Conservation (phyloP, 106 monocot genomes). For the Dioscorea alata region DNA sequence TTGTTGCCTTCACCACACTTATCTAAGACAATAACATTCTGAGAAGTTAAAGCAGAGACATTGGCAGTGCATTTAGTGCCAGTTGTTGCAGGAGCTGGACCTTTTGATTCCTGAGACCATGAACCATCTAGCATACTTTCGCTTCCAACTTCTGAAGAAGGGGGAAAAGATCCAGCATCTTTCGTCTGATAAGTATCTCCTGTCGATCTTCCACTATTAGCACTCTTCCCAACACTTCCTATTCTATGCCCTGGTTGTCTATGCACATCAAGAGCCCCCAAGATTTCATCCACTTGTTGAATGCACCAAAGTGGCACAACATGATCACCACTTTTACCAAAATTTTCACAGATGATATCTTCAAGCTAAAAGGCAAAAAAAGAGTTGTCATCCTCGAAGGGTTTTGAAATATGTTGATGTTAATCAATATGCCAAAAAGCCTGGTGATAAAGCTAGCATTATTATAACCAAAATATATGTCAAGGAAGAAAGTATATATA, state of each 20-base stretch:
- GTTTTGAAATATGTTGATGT: background rate
- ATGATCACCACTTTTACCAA: constrained; percentile 23
- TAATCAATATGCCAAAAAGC: background rate
- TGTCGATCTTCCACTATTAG: background rate
- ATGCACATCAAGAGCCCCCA: constrained; percentile 3
- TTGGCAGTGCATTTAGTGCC: background rate
- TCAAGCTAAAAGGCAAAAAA: constrained; percentile 20
- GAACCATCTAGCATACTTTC: constrained; percentile 1
- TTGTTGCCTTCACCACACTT: constrained; percentile 1
- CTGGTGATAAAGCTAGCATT: too few species aligned
- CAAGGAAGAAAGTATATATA: background rate
- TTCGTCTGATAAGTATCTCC: background rate
- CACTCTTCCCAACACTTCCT: constrained; percentile 12
- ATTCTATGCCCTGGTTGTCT: constrained; percentile 10
- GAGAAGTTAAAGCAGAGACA: constrained; percentile 1
- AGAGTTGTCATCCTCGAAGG: background rate
- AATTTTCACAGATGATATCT: constrained; percentile 22
- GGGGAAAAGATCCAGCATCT: background rate
- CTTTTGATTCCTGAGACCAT: constrained; percentile 2
- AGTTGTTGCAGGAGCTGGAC: constrained; percentile 2
- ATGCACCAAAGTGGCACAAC: constrained; percentile 16
- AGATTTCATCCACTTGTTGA: constrained; percentile 5
- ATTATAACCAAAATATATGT: background rate
- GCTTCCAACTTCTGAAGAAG: constrained; percentile 2
- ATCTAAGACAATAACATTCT: constrained; percentile 7